Evolutionary conservation across 805 yeast genomes (phyloP), one percentile per base, ranked within the genome.

Genomic region (Huiozyma sinensis): DNA sequence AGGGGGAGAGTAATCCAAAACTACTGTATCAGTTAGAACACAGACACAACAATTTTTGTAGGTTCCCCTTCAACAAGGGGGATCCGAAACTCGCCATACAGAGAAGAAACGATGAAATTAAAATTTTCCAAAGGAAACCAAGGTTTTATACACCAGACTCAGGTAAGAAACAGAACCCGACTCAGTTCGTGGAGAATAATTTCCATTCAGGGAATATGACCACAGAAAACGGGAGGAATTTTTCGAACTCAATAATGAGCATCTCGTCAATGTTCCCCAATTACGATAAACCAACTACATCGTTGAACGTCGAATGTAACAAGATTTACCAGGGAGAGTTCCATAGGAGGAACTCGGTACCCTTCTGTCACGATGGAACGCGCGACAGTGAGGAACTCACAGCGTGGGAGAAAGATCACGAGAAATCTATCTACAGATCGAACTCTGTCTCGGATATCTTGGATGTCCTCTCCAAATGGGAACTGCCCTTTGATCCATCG

Each of bases 1-100:
- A 40, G 76, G 74, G 5, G 74, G 73, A 53, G 81, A 80, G 6
- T 57, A 61, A 39, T 60, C 62, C 31, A 57, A 66, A 17, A 64
- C 3, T 34, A 13, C 8, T 17, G 4, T 34, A 12, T 4, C 8
- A 8, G 13, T 8, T 12, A 9, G n/a, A n/a, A 10, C 9, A n/a
- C 8, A 12, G 37, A 5, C 40, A 44, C 33, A 43, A 38, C 6
- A 52, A 49, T 28, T 57, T 61, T 46, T 44, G 48, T 33, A 47
- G 44, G 11, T 49, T 50, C 28, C 45, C 44, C 8, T 54, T 46
- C 44, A 38, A 37, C 12, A 53, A 51, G 40, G 66, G 66, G 17
- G 46, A 57, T 41, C 62, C 64, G 7, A 43, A 47, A 9, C 48
- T 46, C 11, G 43, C 46, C 24, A 38, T 56, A 27, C 10, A 31